Evolutionary conservation across 1,284 basidiomycete genomes (phyloP), one percentile per base, ranked within the genome.

Genomic region (Ustilago xerochloae): DNA sequence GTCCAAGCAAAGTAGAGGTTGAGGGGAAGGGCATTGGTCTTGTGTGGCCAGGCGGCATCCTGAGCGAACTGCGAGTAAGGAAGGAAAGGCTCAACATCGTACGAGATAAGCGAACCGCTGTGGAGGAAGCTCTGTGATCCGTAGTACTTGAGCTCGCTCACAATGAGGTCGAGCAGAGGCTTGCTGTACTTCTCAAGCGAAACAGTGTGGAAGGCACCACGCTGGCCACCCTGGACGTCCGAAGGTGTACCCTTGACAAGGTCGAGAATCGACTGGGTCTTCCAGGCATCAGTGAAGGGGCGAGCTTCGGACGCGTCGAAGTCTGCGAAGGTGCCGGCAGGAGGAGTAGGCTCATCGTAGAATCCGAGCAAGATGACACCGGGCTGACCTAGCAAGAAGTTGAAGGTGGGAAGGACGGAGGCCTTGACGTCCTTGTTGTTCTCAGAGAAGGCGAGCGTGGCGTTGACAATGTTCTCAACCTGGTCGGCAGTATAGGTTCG

Each of bases 21-120:
- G 24, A 80, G 61, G n/a, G 75, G 78, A n/a, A 75, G 62, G 0
- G 79, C 71, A 24, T 68, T 64, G 45, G 64, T 72, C 12, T 29
- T 59, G 62, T 80, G 77, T 3, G 67, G 65, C 63, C 65, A 80
- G 12, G 73, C 77, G 18, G 68, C 55, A 4, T 73, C 69, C 18
- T 53, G 36, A 12, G 67, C 65, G 36, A 53, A 64, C 38, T 63
- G 58, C 32, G 62, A 74, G 65, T 73, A 69, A 24, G 63, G 51
- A 1, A 73, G 70, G 65, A 80, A 80, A 2, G 75, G 79, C 64
- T 80, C 75, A 7, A 80, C 79, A 36, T 77, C 79, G 48, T 76
- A 75, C 47, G 79, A 79, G 45, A 76, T 63, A n/a, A 80, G 51
- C 4, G 57, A 49, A 12, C 47, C 64, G 28, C 57, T 62, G 58